phyloP scores from a whole-genome alignment of 1,284 basidiomycete genomes.

The Papiliotrema fonsecae region DNA sequence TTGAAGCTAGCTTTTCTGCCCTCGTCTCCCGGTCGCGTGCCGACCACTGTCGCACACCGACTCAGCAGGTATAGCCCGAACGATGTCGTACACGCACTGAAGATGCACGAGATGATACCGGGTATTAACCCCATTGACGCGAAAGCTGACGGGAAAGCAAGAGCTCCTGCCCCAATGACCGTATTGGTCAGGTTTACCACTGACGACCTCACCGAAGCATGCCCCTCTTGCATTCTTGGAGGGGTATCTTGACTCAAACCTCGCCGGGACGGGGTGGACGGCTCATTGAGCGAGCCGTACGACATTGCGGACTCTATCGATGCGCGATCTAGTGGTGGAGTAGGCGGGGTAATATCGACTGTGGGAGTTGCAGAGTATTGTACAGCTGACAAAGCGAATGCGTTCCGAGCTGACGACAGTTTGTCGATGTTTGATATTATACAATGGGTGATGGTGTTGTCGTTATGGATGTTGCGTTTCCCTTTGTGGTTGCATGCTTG shows the following conservation, averaged over 20 bases:
- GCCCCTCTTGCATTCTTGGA: not conserved
- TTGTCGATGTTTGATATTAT: too few relatives aligned
- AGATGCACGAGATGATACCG: slow-evolving; percentile 79
- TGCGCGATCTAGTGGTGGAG: not conserved
- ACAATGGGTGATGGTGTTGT: too few relatives aligned
- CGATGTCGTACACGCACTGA: slow-evolving; percentile 72
- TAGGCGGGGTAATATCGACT: not conserved
- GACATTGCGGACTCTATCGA: slow-evolving; percentile 6
- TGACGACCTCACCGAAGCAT: slow-evolving; percentile 15
- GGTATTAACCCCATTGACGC: slow-evolving; percentile 79
- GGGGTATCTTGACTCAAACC: not conserved
- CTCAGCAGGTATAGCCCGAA: slow-evolving; percentile 90
- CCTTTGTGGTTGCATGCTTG: too few relatives aligned
- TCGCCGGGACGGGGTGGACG: not conserved
- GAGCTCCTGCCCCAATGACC: slow-evolving; percentile 76
- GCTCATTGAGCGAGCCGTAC: slow-evolving; percentile 1
- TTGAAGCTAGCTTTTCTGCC: slow-evolving; percentile 76
- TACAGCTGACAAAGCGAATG: too few relatives aligned
- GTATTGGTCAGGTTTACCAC: slow-evolving; percentile 69
- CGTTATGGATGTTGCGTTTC: too few relatives aligned
- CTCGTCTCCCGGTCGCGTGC: slow-evolving; percentile 41
- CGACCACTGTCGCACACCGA: slow-evolving; percentile 72
- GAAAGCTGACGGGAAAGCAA: slow-evolving; percentile 61
- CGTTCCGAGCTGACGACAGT: too few relatives aligned
- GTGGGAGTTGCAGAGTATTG: too few relatives aligned